These are phyloP conservation scores for Mycena floridula DNA, from an alignment of 768 basidiomycete genomes.

Conservation along the genomic window DNA sequence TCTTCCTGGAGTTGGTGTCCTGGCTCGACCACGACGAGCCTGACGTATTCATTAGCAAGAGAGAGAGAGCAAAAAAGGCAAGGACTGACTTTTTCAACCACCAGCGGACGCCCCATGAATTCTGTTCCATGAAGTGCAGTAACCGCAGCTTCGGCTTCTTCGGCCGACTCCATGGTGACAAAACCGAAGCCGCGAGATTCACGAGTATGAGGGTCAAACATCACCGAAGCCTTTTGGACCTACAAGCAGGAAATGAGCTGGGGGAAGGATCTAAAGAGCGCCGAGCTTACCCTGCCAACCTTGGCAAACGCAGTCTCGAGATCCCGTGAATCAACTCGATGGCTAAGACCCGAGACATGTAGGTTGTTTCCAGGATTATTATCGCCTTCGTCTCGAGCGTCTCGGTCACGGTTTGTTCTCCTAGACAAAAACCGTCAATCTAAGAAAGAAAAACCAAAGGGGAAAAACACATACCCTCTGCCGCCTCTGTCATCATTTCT, in stretches of 20 bases:
- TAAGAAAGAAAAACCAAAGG: no score
- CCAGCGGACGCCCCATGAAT: conserved; percentile 80
- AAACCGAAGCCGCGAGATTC: conserved; percentile 70
- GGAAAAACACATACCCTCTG: no score
- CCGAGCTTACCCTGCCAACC: conserved; percentile 55
- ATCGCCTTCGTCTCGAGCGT: no score
- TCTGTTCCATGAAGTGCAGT: conserved; percentile 79
- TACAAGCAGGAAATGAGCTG: no score
- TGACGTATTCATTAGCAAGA: not conserved
- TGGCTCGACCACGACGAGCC: conserved; percentile 86
- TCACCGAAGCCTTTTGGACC: conserved; percentile 69
- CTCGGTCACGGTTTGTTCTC: no score
- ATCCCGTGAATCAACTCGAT: conserved; percentile 42
- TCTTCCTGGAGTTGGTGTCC: conserved; percentile 89
- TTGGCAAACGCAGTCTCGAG: conserved; percentile 64
- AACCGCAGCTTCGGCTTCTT: conserved; percentile 91
- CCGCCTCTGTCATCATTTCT: no score
- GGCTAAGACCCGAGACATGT: conserved; percentile 23
- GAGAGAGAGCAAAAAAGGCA: no score
- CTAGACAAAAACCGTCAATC: no score
- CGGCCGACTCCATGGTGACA: conserved; percentile 72
- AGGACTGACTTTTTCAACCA: conserved; percentile 76
- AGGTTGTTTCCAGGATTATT: conserved; percentile 30
- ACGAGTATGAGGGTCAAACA: conserved; percentile 67
- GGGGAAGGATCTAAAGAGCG: no score